Evolutionary conservation across 2,329 filamentous ascomycete species (phyloP), one percentile per base, ranked within the genome.

Genomic region (Talaromyces amestolkiae): DNA sequence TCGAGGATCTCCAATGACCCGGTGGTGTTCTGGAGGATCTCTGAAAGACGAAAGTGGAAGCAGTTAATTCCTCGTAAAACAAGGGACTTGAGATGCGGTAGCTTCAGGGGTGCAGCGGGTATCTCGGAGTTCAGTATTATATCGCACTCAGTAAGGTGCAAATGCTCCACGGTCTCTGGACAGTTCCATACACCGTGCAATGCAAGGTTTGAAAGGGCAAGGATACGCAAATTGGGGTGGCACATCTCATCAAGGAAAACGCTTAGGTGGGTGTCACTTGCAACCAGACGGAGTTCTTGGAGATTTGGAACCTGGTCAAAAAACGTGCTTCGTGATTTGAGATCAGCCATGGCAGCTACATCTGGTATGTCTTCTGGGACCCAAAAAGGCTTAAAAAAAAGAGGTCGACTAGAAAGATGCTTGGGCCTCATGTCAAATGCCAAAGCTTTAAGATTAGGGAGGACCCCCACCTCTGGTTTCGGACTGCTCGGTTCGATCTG

Each of bases 71-170:
- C 17, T 71, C 1, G 68, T 58, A 47, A 64, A n/a, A 66, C 61
- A 66, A 72, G 39, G 2, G 54, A 41, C 56, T 58, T 61, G 19
- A 78, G 56, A 41, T 74, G 74, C 8, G 75, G 73, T 13, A 78
- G 58, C 24, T 72, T 74, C 4, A 73, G 72, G 3, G 53, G 31
- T 2, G 10, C 19, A 24, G 35, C 41, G 8, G 47, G 47, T 5
- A 9, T 49, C 6, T 13, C 33, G 10, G 11, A 3, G 2, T 1
- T 13, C 11, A 9, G 2, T 5, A n/a, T 10, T 4, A 22, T 31
- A 6, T 19, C 9, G 39, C 56, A 63, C 15, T 64, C 27, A 35
- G 39, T 3, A 15, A 66, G 37, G 27, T 31, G 33, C 13, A 66
- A 19, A 31, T 61, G 33, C 37, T 66, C 65, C 13, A 66, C 1